Conservation (phyloP, 2,329 filamentous ascomycete genomes). For the Aureobasidium zeae region DNA sequence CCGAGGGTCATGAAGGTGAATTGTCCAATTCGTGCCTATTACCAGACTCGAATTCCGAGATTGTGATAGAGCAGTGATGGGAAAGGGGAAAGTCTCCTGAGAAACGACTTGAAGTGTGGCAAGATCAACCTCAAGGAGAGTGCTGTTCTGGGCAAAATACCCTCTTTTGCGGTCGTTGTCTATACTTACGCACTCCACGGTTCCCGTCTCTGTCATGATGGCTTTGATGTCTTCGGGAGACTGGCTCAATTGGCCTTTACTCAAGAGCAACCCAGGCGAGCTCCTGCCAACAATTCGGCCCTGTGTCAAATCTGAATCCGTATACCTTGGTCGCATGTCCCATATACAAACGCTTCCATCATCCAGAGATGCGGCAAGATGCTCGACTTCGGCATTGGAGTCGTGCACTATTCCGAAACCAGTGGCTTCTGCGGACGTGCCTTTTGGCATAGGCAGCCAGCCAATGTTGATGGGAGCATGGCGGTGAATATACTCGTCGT, state of each 20-base stretch:
- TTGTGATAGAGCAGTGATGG: constrained; percentile 73
- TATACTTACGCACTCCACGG: constrained; percentile 75
- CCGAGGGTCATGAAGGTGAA: constrained; percentile 76
- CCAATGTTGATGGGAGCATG: constrained; percentile 63
- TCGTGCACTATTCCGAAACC: constrained; percentile 60
- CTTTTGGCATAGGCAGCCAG: constrained; percentile 61
- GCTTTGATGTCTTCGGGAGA: constrained; percentile 26
- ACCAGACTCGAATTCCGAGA: constrained; percentile 63
- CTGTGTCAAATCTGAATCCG: constrained; percentile 26
- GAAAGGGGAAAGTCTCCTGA: constrained; percentile 65
- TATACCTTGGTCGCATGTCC: constrained; percentile 41
- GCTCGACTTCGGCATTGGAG: constrained; percentile 43
- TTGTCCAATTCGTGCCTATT: constrained; percentile 69
- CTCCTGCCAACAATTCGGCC: constrained; percentile 60
- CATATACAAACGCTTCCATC: constrained; percentile 83
- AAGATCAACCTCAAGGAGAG: constrained; percentile 74
- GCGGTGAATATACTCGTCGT: constrained; percentile 78
- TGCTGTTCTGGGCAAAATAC: constrained; percentile 70
- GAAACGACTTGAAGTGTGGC: constrained; percentile 60
- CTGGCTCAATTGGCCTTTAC: constrained; percentile 19
- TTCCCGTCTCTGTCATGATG: constrained; percentile 59
- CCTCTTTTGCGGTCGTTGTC: constrained; percentile 58
- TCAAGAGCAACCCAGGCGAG: constrained; percentile 56
- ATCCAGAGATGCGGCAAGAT: constrained; percentile 68
- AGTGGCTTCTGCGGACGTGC: constrained; percentile 53